phyloP scores from a whole-genome alignment of 805 yeast species.

The Candida peoriensis region DNA sequence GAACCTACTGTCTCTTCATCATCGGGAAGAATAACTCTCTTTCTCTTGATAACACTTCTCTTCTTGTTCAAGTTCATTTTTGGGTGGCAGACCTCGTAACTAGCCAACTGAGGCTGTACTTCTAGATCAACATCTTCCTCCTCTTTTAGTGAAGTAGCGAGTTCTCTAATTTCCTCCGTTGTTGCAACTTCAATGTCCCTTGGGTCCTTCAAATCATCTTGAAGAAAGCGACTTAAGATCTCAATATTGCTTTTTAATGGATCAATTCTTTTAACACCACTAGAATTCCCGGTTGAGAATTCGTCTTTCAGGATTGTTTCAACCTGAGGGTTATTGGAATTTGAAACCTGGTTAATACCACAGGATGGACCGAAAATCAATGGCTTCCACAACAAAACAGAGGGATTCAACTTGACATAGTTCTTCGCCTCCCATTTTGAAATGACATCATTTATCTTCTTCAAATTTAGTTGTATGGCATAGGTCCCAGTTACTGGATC shows the following conservation, averaged over 20 bases:
- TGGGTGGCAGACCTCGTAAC: conserved; percentile 32
- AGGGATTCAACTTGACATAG: conserved; percentile 46
- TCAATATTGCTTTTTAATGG: conserved; percentile 44
- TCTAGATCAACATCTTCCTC: conserved; percentile 19
- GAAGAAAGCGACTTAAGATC: conserved; percentile 51
- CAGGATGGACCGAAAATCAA: conserved; percentile 82
- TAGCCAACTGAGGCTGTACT: conserved; percentile 1
- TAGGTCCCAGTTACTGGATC: conserved; percentile 41
- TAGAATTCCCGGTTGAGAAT: conserved; percentile 1
- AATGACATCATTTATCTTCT: conserved; percentile 37
- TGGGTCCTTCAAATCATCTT: conserved; percentile 65
- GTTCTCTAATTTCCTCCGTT: conserved; percentile 37
- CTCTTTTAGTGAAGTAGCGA: conserved; percentile 14
- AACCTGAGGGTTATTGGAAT: conserved; percentile 27
- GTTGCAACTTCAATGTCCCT: conserved; percentile 55
- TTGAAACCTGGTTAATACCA: conserved; percentile 55
- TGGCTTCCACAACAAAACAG: conserved; percentile 71
- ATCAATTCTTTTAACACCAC: conserved; percentile 20
- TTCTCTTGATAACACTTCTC: conserved; percentile 16
- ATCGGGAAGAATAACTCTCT: conserved; percentile 22
- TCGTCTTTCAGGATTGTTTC: conserved; percentile 20
- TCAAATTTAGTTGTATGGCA: conserved; percentile 47
- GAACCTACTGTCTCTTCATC: conserved; percentile 12
- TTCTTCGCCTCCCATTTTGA: conserved; percentile 48
- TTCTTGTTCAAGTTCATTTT: conserved; percentile 26